phyloP scores from a whole-genome alignment of 2,329 filamentous ascomycete genomes.

The Diatrype stigma region DNA sequence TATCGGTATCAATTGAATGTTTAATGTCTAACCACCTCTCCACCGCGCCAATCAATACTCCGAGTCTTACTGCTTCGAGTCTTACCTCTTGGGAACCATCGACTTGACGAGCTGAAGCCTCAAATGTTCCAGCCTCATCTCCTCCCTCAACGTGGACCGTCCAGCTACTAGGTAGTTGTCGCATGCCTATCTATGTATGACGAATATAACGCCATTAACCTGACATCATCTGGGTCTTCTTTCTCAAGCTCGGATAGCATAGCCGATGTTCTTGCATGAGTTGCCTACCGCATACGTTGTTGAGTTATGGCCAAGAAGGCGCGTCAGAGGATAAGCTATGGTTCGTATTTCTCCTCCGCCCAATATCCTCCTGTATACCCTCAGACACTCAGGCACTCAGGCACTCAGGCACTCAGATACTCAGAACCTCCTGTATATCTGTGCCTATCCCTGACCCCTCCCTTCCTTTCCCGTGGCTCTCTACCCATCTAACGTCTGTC shows the following conservation, averaged over 20 bases:
- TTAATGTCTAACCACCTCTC: not conserved
- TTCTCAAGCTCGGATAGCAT: not conserved
- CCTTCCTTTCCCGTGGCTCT: not conserved
- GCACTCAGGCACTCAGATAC: no score
- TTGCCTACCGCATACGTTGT: constrained; percentile 7
- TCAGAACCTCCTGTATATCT: no score
- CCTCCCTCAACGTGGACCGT: not conserved
- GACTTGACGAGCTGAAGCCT: not conserved
- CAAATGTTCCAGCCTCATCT: not conserved
- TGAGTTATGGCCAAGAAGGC: constrained; percentile 58
- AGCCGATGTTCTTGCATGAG: constrained; percentile 10
- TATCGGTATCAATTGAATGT: no score
- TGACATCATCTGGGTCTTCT: not conserved
- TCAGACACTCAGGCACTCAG: no score
- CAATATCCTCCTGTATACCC: constrained; percentile 1
- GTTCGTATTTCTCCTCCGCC: constrained; percentile 35
- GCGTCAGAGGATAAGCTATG: constrained; percentile 64
- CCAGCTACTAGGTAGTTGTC: not conserved
- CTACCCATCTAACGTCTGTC: not conserved
- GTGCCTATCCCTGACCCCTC: no score
- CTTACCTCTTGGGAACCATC: no score
- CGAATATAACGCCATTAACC: not conserved
- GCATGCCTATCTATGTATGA: not conserved
- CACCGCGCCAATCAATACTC: not conserved
- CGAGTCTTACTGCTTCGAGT: not conserved